Evolutionary conservation across 2,329 filamentous ascomycete genomes (phyloP), one percentile per base, ranked within the genome.

Genomic region (Diaporthe caulivora): DNA sequence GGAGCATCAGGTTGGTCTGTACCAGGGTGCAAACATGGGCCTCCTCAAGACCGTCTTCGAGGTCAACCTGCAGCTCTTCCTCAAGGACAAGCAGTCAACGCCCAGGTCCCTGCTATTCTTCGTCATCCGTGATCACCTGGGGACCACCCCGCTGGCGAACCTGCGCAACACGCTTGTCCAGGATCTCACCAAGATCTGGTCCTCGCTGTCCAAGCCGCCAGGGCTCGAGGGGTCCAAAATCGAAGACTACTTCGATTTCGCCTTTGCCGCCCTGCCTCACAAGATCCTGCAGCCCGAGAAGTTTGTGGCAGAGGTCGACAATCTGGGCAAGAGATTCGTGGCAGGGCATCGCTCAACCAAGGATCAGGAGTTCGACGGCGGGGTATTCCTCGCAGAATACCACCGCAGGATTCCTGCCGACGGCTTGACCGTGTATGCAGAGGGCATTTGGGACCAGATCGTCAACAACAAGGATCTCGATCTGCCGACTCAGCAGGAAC

Each of bases 21-120:
- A 99, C 82, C 96, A 99, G 85, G 97, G 97, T 72, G 97, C 97
- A 79, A 99, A 99, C 83, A 99, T 99, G 97, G 97, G 97, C 11
- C 85, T 99, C 79, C 87, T 99, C 80, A 99, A 99, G 89, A 99
- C 97, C 0, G 97, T 99, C 5, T 99, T 99, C 79, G 97, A 99
- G 86, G 97, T 99, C 83, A 99, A 99, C 82, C 83, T 99, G 81
- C 96, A 98, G 84, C 88, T 99, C 37, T 99, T 99, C 84, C 87
- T 98, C 78, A 98, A 98, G 86, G 95, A 98, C 82, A 95, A 92
- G 83, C 94, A 95, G 93, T 95, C 94, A 24, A 95, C 92, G 40
- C 94, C 96, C 40, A 91, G 95, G 76, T 98, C 96, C 17, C 91
- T 99, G 67, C 89, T 99, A 47, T 98, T 99, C 87, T 99, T 99